These are phyloP conservation scores for Corylus americana DNA, from an alignment of 306 rosid species.

Conservation along the genomic window DNA sequence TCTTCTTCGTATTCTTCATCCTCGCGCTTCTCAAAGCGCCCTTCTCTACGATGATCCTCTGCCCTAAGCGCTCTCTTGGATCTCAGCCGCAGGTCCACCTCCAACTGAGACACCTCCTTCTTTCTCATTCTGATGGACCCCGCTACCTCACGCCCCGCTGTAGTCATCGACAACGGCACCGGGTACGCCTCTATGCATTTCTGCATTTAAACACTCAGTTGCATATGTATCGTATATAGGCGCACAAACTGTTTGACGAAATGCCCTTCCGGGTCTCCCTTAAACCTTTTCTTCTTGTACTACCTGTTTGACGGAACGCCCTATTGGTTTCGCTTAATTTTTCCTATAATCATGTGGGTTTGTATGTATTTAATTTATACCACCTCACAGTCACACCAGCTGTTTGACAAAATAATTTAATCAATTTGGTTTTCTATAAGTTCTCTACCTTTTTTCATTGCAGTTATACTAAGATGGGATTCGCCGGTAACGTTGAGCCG, in stretches of 20 bases:
- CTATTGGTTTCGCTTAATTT: conserved; percentile 4
- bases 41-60: conserved; percentile 74
- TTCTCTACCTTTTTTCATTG: conserved; percentile 3
- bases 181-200: conserved; percentile 53
- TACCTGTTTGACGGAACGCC: not conserved
- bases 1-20: conserved; percentile 10
- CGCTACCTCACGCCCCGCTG: conserved; percentile 90
- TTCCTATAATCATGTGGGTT: not conserved
- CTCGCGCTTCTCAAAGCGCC: conserved; percentile 36
- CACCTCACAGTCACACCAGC: not conserved
- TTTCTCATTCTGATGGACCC: conserved; percentile 72
- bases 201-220: not conserved
- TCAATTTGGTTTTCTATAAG: conserved; percentile 17
- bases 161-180: conserved; percentile 94
- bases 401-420: conserved; percentile 20
- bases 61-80: conserved; percentile 51
- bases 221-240: not conserved
- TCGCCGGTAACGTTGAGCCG: conserved; percentile 95
- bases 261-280: conserved; percentile 20
- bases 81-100: conserved; percentile 80
- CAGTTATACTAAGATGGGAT: conserved; percentile 99
- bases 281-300: not conserved
- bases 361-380: not conserved
- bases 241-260: conserved; percentile 37
- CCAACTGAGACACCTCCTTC: conserved; percentile 13